Evolutionary conservation across 148 eudicot genomes (phyloP).

Genomic region (Camellia lanceoleosa): DNA sequence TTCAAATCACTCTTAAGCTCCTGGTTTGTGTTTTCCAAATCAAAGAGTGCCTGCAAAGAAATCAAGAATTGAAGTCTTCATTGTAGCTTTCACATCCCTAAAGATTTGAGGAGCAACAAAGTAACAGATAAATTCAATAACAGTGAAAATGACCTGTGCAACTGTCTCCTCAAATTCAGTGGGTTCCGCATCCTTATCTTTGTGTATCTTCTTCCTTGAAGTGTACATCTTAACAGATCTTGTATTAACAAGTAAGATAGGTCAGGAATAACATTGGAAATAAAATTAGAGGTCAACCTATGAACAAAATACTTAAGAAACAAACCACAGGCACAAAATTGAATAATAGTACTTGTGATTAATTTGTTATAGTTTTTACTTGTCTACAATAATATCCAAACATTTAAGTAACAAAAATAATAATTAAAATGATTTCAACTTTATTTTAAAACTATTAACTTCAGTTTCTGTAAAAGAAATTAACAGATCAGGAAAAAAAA

Average conservation of each 20-base stretch:
- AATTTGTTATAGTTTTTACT: not conserved
- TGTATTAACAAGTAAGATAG: not conserved
- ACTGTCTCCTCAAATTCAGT: conserved; percentile 70
- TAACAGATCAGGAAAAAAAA: no score
- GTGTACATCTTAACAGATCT: conserved; percentile 54
- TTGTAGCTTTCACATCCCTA: not conserved
- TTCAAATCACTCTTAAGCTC: conserved; percentile 76
- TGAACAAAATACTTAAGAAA: no score
- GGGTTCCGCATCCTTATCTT: conserved; percentile 68
- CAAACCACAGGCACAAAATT: not conserved
- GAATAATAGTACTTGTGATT: not conserved
- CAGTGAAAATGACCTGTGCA: conserved; percentile 49
- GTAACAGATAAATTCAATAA: not conserved
- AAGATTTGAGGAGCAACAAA: no score
- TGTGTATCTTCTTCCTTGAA: conserved; percentile 58
- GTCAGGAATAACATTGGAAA: not conserved
- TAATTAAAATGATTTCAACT: no score
- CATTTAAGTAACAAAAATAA: not conserved
- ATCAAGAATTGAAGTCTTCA: not conserved
- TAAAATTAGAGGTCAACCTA: not conserved
- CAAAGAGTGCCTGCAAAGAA: conserved; percentile 67
- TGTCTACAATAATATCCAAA: not conserved
- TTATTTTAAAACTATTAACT: no score
- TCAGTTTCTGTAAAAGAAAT: no score
- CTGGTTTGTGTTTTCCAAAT: conserved; percentile 63